Evolutionary conservation across 371 early-diverging fungal species (phyloP), one percentile per base, ranked within the genome.

Genomic region (Saksenaea oblongispora): DNA sequence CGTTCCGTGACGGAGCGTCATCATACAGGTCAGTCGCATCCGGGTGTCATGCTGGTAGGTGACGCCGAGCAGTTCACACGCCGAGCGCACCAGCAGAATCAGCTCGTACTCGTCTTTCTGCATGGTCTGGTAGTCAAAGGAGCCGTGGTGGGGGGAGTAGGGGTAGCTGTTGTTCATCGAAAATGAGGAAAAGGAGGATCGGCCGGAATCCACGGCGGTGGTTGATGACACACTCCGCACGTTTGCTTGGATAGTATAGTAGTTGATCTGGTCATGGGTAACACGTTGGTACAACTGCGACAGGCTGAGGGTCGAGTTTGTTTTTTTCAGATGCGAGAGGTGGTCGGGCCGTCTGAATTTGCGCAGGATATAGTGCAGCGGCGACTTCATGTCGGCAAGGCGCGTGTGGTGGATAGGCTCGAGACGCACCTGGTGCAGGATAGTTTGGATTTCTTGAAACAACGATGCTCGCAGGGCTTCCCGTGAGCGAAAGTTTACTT

Each of bases 51-150:
- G 73, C 24, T 67, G 61, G 55, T 78, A 82, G 1, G 77, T 75
- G 54, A 78, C 69, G 26, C 77, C 82, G 22, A 78, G 71, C 11
- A 79, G 65, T 58, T 78, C 79, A 37, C 79, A 78, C 1, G 74
- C 69, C 22, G 73, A 71, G 22, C 69, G 61, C 13, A 78, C 74
- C 5, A 82, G 56, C 34, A 70, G 39, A 62, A 78, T 73, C 64
- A 82, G 56, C 42, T 72, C 68, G 34, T 59, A 64, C 59, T 76
- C 78, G 34, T 76, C 82, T 55, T 71, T 70, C 10, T 74, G 67
- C 10, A 39, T 31, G 14, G 56, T 58, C 1, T 27, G 58, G 7
- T 63, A 44, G 22, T 24, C 35, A 35, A 37, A 24, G 15, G 60
- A 22, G 53, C 47, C 51, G 24, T 44, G 27, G 14, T 42, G 54